Conservation (phyloP, 495 filamentous ascomycete genomes). For the Podospora didyma region DNA sequence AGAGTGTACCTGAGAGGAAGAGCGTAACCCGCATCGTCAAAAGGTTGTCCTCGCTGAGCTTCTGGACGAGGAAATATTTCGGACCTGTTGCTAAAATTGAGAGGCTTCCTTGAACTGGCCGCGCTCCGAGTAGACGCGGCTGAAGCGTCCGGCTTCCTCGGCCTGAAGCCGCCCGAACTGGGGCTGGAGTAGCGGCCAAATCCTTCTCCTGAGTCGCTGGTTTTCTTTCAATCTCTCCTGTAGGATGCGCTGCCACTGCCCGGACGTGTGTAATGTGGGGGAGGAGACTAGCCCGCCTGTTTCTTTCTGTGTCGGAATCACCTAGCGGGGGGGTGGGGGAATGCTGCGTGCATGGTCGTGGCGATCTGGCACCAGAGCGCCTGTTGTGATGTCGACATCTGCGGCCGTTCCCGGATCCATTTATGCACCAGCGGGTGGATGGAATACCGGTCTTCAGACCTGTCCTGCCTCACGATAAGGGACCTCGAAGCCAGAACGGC, state of each 20-base stretch:
- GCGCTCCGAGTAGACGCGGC: conserved; percentile 4
- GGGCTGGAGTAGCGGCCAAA: conserved; percentile 1
- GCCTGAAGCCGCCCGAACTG: conserved; percentile 1
- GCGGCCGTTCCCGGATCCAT: conserved; percentile 5
- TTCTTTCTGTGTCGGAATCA: neutral
- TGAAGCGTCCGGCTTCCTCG: conserved; percentile 5
- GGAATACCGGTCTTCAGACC: neutral
- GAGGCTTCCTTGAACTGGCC: neutral
- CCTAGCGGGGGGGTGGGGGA: conserved; percentile 1
- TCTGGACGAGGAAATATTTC: neutral
- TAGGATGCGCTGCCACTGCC: neutral
- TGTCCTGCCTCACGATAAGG: neutral
- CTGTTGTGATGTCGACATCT: conserved; percentile 6
- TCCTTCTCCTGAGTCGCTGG: neutral
- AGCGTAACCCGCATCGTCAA: neutral
- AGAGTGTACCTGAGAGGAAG: conserved; percentile 1
- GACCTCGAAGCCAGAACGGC: conserved; percentile 2
- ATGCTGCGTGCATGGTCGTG: neutral
- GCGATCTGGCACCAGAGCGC: conserved; percentile 7
- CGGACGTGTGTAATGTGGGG: conserved; percentile 8
- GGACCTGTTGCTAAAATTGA: neutral
- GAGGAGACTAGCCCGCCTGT: neutral
- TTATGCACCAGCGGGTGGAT: conserved; percentile 9
- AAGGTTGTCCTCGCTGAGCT: conserved; percentile 1
- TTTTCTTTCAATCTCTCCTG: conserved; percentile 1